Evolutionary conservation across 352 stramenopile genomes (phyloP).

Genomic region (Elongisporangium prolatum): DNA sequence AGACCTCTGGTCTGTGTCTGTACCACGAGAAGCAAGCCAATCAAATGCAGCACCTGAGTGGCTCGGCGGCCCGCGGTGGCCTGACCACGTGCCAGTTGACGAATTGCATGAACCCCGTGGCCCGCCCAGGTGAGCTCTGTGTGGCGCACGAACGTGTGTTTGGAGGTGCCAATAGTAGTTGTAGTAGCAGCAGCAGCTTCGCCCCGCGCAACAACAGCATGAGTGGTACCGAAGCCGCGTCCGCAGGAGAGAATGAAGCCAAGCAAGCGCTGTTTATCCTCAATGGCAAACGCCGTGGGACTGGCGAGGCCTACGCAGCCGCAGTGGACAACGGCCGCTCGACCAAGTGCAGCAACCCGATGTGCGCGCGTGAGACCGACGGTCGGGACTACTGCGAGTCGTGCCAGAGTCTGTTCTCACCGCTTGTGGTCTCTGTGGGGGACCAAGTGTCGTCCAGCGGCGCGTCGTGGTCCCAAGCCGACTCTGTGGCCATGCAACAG

Average conservation of each 20-base stretch:
- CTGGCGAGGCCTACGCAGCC: constrained; percentile 11
- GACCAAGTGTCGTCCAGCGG: constrained; percentile 11
- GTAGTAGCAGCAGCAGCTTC: not conserved
- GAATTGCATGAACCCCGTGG: constrained; percentile 1
- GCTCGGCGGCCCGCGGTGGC: not conserved
- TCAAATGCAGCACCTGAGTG: constrained; percentile 13
- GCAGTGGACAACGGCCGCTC: constrained; percentile 5
- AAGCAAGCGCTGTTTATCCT: constrained; percentile 20
- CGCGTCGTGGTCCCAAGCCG: not conserved
- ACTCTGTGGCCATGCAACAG: not conserved
- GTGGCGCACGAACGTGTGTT: constrained; percentile 5
- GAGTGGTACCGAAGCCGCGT: constrained; percentile 3
- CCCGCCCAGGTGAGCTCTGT: not conserved
- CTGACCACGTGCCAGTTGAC: not conserved
- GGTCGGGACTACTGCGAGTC: constrained; percentile 53
- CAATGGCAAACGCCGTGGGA: constrained; percentile 11
- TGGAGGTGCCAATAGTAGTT: not conserved
- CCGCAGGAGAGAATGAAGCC: constrained; percentile 17
- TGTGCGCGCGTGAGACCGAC: constrained; percentile 49
- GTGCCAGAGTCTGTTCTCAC: constrained; percentile 57
- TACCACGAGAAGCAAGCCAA: constrained; percentile 42
- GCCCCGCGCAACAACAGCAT: not conserved
- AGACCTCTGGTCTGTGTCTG: constrained; percentile 42
- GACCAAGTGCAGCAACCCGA: constrained; percentile 49
- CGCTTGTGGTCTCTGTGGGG: constrained; percentile 38